These are phyloP conservation scores for Amaranthus hypochondriacus DNA, from an alignment of 148 eudicot species.

Conservation along the genomic window DNA sequence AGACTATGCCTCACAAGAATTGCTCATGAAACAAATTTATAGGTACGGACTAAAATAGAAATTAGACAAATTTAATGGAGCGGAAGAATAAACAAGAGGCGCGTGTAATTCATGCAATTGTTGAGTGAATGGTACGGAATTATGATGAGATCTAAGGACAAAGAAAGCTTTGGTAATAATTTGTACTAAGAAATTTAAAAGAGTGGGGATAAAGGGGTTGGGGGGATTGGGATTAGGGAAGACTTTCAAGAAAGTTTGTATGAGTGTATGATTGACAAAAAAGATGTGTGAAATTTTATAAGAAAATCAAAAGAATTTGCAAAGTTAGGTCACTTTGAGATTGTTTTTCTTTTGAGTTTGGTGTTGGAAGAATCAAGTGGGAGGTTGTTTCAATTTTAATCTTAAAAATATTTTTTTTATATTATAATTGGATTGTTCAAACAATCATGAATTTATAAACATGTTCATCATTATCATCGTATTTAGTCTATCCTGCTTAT, in stretches of 20 bases:
- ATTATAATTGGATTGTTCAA: too few species aligned
- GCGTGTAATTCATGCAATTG: background rate
- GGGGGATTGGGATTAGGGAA: conserved; percentile 8
- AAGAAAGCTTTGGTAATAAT: conserved; percentile 1
- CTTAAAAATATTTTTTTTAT: background rate
- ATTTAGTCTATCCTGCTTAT: too few species aligned
- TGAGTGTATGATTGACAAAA: background rate
- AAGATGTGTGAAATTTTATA: background rate
- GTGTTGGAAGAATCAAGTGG: conserved; percentile 23
- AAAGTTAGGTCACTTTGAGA: conserved; percentile 33
- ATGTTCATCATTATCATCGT: too few species aligned
- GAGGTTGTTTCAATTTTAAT: conserved; percentile 22
- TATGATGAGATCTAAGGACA: background rate
- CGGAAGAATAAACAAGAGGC: too few species aligned
- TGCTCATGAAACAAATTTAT: too few species aligned
- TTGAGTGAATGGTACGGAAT: background rate
- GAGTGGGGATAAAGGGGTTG: too few species aligned
- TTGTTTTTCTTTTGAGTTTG: conserved; percentile 6
- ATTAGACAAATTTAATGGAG: background rate
- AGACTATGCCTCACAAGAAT: too few species aligned
- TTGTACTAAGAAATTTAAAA: background rate
- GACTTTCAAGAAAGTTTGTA: conserved; percentile 2
- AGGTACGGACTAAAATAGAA: too few species aligned
- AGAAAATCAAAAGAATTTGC: background rate
- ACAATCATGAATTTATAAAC: too few species aligned